Evolutionary conservation across 495 filamentous ascomycete genomes (phyloP).

Genomic region (Aspergillus homomorphus): DNA sequence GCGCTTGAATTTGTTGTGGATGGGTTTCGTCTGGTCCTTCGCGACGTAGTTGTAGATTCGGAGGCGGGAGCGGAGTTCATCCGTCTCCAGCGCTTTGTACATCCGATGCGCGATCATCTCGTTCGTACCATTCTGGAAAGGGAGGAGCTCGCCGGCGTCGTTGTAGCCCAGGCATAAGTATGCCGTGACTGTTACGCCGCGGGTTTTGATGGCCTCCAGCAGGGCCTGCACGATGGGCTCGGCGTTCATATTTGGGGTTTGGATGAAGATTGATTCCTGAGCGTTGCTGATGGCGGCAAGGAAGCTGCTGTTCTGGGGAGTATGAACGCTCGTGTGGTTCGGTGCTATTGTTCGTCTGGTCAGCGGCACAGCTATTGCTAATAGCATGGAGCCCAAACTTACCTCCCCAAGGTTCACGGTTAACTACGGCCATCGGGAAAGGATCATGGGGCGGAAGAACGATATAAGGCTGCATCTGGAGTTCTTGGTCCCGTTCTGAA

Average conservation of each 20-base stretch:
- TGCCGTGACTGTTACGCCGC: slow-evolving; percentile 62
- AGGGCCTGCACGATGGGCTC: slow-evolving; percentile 62
- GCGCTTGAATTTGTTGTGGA: slow-evolving; percentile 58
- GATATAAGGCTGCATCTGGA: slow-evolving; percentile 63
- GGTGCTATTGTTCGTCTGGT: slow-evolving; percentile 34
- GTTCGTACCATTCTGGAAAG: slow-evolving; percentile 72
- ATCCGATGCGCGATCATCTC: slow-evolving; percentile 62
- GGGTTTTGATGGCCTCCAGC: slow-evolving; percentile 53
- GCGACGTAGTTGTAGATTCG: slow-evolving; percentile 65
- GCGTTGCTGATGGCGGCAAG: slow-evolving; percentile 66
- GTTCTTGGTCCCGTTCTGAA: slow-evolving; percentile 46
- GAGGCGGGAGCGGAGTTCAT: slow-evolving; percentile 45
- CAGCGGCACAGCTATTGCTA: neutral
- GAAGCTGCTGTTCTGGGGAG: slow-evolving; percentile 71
- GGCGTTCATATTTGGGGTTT: slow-evolving; percentile 74
- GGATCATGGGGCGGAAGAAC: slow-evolving; percentile 49
- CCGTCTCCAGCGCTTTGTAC: slow-evolving; percentile 45
- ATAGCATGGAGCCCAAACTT: slow-evolving; percentile 11
- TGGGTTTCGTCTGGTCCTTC: slow-evolving; percentile 66
- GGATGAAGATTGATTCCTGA: slow-evolving; percentile 60
- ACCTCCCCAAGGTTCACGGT: slow-evolving; percentile 61
- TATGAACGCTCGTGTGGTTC: slow-evolving; percentile 54
- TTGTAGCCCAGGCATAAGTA: slow-evolving; percentile 78
- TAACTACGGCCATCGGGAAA: slow-evolving; percentile 70
- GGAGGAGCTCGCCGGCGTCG: slow-evolving; percentile 71